Evolutionary conservation across 2,329 filamentous ascomycete species (phyloP).

Genomic region (Penicillium sp.): DNA sequence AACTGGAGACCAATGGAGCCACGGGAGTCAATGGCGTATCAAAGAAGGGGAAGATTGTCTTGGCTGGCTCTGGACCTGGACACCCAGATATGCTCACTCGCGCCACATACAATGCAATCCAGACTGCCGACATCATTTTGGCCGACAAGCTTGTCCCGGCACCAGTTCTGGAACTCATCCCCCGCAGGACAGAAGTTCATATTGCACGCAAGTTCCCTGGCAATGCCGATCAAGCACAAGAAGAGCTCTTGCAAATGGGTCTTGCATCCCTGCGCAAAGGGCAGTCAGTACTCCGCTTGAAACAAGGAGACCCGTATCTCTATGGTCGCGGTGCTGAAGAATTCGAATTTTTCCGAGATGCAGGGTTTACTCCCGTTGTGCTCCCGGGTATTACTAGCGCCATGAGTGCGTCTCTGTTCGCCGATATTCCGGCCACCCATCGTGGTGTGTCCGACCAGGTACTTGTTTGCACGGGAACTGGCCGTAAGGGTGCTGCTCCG

Average conservation of each 20-base stretch:
- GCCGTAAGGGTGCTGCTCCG: slow-evolving; percentile 82
- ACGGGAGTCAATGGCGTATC: slow-evolving; percentile 19
- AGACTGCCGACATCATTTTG: slow-evolving; percentile 52
- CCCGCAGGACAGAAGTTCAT: slow-evolving; percentile 82
- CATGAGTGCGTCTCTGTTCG: slow-evolving; percentile 84
- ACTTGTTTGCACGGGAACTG: slow-evolving; percentile 93
- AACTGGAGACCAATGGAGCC: neutral
- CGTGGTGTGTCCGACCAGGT: slow-evolving; percentile 89
- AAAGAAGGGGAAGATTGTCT: slow-evolving; percentile 71
- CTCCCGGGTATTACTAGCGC: slow-evolving; percentile 90
- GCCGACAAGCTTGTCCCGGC: slow-evolving; percentile 66
- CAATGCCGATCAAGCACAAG: slow-evolving; percentile 90
- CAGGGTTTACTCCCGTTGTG: slow-evolving; percentile 72
- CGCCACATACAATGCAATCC: slow-evolving; percentile 53
- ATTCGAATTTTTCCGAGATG: slow-evolving; percentile 75
- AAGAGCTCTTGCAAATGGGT: slow-evolving; percentile 81
- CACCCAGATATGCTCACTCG: slow-evolving; percentile 89
- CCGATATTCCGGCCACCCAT: slow-evolving; percentile 84
- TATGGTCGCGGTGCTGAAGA: slow-evolving; percentile 96
- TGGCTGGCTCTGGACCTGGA: slow-evolving; percentile 90
- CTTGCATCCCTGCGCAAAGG: slow-evolving; percentile 70
- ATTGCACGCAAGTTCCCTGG: slow-evolving; percentile 98
- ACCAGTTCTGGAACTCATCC: slow-evolving; percentile 84
- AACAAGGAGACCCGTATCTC: slow-evolving; percentile 95
- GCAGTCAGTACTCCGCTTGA: slow-evolving; percentile 81